phyloP scores from a whole-genome alignment of 306 rosid genomes.

The Glycine soja region DNA sequence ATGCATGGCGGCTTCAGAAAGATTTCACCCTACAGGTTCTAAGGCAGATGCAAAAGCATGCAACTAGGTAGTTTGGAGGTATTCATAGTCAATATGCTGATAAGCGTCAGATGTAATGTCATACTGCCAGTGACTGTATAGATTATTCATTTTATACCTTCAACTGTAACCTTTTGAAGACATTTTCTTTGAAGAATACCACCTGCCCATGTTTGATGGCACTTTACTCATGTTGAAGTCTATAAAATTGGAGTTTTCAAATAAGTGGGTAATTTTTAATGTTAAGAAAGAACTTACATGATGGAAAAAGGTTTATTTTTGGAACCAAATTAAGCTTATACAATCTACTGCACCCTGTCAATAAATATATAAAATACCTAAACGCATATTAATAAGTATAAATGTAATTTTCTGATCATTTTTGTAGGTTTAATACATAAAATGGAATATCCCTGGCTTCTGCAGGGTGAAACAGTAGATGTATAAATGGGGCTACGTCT shows the following conservation, averaged over 20 bases:
- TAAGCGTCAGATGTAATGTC: constrained; percentile 12
- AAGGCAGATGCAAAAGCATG: constrained; percentile 27
- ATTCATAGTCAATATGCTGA: constrained; percentile 34
- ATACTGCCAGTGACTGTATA: constrained; percentile 23
- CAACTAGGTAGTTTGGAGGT: constrained; percentile 12
- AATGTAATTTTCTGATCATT: too few species aligned
- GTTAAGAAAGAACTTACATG: too few species aligned
- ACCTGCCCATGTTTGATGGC: constrained; percentile 36
- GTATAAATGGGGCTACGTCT: too few species aligned
- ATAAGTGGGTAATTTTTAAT: neutral
- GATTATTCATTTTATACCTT: constrained; percentile 36
- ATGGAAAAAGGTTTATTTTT: too few species aligned
- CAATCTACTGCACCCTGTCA: too few species aligned
- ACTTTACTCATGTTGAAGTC: constrained; percentile 25
- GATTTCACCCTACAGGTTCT: constrained; percentile 34
- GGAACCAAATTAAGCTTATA: too few species aligned
- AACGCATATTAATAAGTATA: too few species aligned
- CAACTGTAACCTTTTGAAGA: constrained; percentile 1
- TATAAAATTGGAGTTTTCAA: constrained; percentile 17
- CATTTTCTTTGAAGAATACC: constrained; percentile 33
- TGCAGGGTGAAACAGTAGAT: too few species aligned
- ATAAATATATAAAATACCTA: too few species aligned
- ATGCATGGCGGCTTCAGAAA: constrained; percentile 40
- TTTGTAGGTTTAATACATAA: too few species aligned
- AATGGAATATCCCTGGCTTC: too few species aligned